Evolutionary conservation across 257 asterid genomes (phyloP), one percentile per base, ranked within the genome.

Genomic region (Lithospermum erythrorhizon): DNA sequence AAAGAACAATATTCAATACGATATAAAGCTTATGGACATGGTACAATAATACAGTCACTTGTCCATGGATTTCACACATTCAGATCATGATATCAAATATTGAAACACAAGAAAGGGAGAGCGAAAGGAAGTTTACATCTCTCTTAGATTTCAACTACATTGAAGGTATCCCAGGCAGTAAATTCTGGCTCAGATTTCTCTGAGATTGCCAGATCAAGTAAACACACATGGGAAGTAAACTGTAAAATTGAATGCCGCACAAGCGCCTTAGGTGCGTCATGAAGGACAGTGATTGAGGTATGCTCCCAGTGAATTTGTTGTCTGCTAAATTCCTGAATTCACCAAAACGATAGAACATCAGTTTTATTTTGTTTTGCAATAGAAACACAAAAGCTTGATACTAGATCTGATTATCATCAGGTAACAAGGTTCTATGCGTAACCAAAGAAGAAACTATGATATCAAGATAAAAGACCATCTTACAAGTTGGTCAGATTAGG

Each of bases 141-240:
- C 78, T 62, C 55, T 76, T 45, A 91, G 81, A 73, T 74, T 78
- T 63, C 83, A 4, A 84, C 82, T 75, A 82, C 97, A 63, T 67
- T 69, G 63, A 88, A 88, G 73, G 86, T 71, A 65, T 86, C 83
- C 58, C 89, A 0, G 89, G 66, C 68, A 91, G 60, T 16, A 53
- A 57, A 68, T 91, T 91, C 74, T 82, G 85, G 79, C 98, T 88
- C 73, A 88, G 52, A 62, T 91, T 91, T 83, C 98, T 19, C n/a
- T n/a, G n/a, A n/a, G n/a, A n/a, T n/a, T n/a, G n/a, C n/a, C n/a
- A n/a, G n/a, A n/a, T n/a, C n/a, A n/a, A n/a, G n/a, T n/a, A n/a
- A n/a, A n/a, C n/a, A n/a, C n/a, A n/a, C n/a, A n/a, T n/a, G n/a
- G n/a, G n/a, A n/a, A 35, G 47, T 35, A 8, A 35, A 35, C 15